Percentiles rank a stretch among this genome's conserved stretches.
phyloP scores from a whole-genome alignment of 2,329 filamentous ascomycete genomes.

The Xylaria sp. region DNA sequence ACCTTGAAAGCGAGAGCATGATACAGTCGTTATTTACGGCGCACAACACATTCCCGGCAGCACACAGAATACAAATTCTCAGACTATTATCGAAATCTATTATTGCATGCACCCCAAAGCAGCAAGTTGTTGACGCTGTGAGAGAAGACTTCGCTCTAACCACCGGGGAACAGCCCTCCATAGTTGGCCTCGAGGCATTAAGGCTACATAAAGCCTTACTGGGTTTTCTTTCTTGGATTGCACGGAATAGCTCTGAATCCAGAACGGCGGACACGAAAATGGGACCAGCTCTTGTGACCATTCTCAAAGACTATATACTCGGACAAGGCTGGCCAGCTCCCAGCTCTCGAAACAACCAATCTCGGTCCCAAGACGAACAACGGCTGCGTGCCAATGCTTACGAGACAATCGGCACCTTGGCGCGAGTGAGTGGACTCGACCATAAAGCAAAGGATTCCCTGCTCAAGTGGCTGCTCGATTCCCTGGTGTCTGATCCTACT shows the following conservation, averaged over 20 bases:
- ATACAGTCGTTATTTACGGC: slow-evolving; percentile 76
- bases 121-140: slow-evolving; percentile 76
- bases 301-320: slow-evolving; percentile 78
- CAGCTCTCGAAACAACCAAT: slow-evolving; percentile 56
- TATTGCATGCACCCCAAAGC: slow-evolving; percentile 75
- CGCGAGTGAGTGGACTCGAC: slow-evolving; percentile 70
- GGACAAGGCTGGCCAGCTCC: slow-evolving; percentile 85
- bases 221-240: slow-evolving; percentile 87
- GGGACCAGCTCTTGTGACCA: slow-evolving; percentile 73
- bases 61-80: slow-evolving; percentile 82
- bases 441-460: slow-evolving; percentile 63
- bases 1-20: slow-evolving; percentile 75
- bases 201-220: slow-evolving; percentile 88
- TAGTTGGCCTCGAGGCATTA: slow-evolving; percentile 75
- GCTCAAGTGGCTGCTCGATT: slow-evolving; percentile 83
- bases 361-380: slow-evolving; percentile 66
- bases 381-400: slow-evolving; percentile 83
- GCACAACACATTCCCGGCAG: slow-evolving; percentile 77
- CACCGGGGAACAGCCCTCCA: slow-evolving; percentile 49
- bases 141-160: slow-evolving; percentile 68
- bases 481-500: slow-evolving; percentile 81
- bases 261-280: slow-evolving; percentile 70
- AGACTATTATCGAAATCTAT: slow-evolving; percentile 80
- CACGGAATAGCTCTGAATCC: slow-evolving; percentile 72
- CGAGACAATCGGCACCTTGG: slow-evolving; percentile 87